Evolutionary conservation across 306 rosid genomes (phyloP).

Genomic region (Casuarina glauca): DNA sequence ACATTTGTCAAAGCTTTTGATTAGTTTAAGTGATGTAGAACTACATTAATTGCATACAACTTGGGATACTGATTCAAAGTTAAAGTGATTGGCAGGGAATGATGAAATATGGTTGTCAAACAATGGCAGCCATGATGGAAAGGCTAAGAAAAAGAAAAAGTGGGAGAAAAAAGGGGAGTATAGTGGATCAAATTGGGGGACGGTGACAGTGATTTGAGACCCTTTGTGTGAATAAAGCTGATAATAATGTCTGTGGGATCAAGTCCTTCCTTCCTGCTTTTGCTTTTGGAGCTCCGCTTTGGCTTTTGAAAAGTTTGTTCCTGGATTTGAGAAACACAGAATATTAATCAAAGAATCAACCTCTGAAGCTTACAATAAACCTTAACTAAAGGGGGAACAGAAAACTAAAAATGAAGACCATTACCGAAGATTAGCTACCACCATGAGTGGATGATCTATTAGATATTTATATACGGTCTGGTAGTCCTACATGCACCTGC

Average conservation of each 20-base stretch:
- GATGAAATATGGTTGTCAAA: constrained; percentile 56
- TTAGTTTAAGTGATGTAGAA: background rate
- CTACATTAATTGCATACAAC: constrained; percentile 21
- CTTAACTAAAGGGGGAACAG: constrained; percentile 30
- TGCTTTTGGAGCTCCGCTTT: constrained; percentile 39
- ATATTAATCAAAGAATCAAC: constrained; percentile 30
- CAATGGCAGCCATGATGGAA: constrained; percentile 59
- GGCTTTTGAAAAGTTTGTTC: constrained; percentile 48
- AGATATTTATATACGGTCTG: background rate
- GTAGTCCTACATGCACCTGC: constrained; percentile 28
- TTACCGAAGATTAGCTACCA: constrained; percentile 11
- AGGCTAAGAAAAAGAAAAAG: constrained; percentile 45
- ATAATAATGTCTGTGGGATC: constrained; percentile 50
- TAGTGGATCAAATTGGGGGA: constrained; percentile 38
- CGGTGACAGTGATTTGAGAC: constrained; percentile 49
- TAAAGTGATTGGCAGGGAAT: constrained; percentile 42
- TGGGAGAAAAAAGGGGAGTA: constrained; percentile 31
- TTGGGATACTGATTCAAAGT: constrained; percentile 41
- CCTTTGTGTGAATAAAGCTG: constrained; percentile 43
- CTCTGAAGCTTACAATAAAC: constrained; percentile 27
- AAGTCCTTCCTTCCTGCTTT: constrained; percentile 36
- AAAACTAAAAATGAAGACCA: background rate
- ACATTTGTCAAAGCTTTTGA: background rate
- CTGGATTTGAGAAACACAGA: constrained; percentile 41
- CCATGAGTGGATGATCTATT: constrained; percentile 17